phyloP scores from a whole-genome alignment of 495 filamentous ascomycete genomes.

The Xylaria scruposa region DNA sequence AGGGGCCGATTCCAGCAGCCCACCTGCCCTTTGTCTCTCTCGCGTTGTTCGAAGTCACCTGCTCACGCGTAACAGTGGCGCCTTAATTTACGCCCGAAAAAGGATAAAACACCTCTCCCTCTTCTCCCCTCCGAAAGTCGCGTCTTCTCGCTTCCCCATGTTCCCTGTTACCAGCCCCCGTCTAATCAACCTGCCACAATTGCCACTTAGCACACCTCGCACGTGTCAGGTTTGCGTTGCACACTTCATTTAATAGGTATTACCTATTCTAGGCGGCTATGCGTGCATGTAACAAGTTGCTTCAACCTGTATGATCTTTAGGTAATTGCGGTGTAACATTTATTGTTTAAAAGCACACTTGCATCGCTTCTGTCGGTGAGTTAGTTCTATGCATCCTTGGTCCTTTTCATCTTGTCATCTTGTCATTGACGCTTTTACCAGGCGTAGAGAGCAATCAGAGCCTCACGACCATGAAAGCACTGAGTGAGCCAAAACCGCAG shows the following conservation, averaged over 20 bases:
- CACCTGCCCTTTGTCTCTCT: neutral
- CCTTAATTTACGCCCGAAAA: neutral
- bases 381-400: neutral
- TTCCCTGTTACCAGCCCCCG: slow-evolving; percentile 28
- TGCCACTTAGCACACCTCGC: neutral
- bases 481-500: neutral
- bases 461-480: slow-evolving; percentile 10
- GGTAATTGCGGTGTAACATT: neutral
- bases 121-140: slow-evolving; percentile 32
- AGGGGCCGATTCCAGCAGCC: neutral
- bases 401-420: neutral
- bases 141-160: slow-evolving; percentile 30
- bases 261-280: neutral
- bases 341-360: neutral
- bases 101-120: slow-evolving; percentile 6
- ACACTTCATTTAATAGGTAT: neutral
- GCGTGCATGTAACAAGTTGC: neutral
- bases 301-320: no score
- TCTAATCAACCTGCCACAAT: slow-evolving; percentile 23
- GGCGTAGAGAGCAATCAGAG: neutral
- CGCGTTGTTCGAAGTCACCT: slow-evolving; percentile 19
- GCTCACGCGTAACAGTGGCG: slow-evolving; percentile 27
- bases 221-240: slow-evolving; percentile 1
- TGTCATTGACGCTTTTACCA: neutral
- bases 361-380: neutral